Percentiles rank a stretch among this genome's conserved stretches.
Evolutionary conservation across 2,329 filamentous ascomycete species (phyloP).

Genomic region (Pestalotiopsis fici): DNA sequence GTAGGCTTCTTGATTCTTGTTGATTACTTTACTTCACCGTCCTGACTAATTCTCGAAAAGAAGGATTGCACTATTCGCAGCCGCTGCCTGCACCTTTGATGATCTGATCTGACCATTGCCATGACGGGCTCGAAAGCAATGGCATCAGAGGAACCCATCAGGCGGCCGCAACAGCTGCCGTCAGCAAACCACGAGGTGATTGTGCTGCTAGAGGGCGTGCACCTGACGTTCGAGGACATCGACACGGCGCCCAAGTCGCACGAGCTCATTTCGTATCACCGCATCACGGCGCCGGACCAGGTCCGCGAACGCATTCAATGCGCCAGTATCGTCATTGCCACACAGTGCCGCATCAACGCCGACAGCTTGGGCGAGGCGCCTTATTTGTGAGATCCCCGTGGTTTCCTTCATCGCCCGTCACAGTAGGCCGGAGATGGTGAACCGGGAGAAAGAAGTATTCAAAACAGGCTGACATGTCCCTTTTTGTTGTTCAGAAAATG

Average conservation of each 20-base stretch:
- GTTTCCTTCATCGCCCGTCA: not conserved
- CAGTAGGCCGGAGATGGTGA: not conserved
- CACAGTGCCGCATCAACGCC: constrained; percentile 14
- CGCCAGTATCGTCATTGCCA: constrained; percentile 20
- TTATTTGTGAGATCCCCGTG: constrained; percentile 15
- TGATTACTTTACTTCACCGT: no score
- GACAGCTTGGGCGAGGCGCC: constrained; percentile 22
- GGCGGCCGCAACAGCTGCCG: constrained; percentile 14
- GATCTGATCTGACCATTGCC: no score
- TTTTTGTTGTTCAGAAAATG: constrained; percentile 16
- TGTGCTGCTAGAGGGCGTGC: constrained; percentile 18
- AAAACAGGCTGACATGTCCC: not conserved
- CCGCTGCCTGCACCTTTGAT: no score
- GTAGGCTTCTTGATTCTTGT: no score
- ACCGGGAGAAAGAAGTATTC: not conserved
- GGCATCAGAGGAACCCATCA: not conserved
- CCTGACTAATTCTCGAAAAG: no score
- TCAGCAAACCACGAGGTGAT: constrained; percentile 19
- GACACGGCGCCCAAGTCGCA: constrained; percentile 16
- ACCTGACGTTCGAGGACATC: constrained; percentile 14
- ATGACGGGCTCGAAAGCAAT: no score
- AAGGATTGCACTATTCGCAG: no score
- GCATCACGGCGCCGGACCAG: constrained; percentile 10
- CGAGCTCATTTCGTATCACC: constrained; percentile 20
- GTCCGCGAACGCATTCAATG: constrained; percentile 19